phyloP scores from a whole-genome alignment of 2,329 filamentous ascomycete genomes.

The Colletotrichum sp. region DNA sequence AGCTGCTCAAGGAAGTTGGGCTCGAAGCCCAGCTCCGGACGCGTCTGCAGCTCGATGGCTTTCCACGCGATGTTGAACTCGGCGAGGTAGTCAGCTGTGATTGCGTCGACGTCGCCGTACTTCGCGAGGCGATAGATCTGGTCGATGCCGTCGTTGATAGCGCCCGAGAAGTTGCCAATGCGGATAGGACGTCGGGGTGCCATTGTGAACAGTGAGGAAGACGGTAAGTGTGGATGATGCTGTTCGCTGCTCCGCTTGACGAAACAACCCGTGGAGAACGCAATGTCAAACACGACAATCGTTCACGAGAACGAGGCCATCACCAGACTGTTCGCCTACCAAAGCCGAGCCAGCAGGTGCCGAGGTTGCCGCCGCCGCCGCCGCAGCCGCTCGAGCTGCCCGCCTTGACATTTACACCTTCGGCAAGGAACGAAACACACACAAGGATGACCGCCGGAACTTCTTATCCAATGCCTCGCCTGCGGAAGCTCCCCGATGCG shows the following conservation, averaged over 20 bases:
- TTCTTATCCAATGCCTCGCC: background rate
- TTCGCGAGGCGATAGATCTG: slow-evolving; percentile 28
- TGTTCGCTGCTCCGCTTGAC: background rate
- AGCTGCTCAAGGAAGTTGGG: slow-evolving; percentile 48
- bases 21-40: slow-evolving; percentile 37
- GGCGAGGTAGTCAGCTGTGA: slow-evolving; percentile 44
- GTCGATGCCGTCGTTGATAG: slow-evolving; percentile 30
- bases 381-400: background rate
- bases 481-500: background rate
- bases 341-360: background rate
- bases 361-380: background rate
- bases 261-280: background rate
- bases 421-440: background rate
- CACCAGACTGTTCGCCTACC: background rate
- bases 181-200: slow-evolving; percentile 31
- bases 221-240: background rate
- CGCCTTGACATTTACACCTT: background rate
- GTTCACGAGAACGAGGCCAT: background rate
- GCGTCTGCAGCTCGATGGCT: slow-evolving; percentile 39
- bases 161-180: slow-evolving; percentile 36
- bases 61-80: slow-evolving; percentile 57
- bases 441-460: slow-evolving; percentile 5
- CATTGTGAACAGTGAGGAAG: background rate
- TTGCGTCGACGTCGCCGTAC: slow-evolving; percentile 36
- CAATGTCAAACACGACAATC: background rate